Conservation (phyloP, 495 filamentous ascomycete species). For the Parachaetomium inaequale region DNA sequence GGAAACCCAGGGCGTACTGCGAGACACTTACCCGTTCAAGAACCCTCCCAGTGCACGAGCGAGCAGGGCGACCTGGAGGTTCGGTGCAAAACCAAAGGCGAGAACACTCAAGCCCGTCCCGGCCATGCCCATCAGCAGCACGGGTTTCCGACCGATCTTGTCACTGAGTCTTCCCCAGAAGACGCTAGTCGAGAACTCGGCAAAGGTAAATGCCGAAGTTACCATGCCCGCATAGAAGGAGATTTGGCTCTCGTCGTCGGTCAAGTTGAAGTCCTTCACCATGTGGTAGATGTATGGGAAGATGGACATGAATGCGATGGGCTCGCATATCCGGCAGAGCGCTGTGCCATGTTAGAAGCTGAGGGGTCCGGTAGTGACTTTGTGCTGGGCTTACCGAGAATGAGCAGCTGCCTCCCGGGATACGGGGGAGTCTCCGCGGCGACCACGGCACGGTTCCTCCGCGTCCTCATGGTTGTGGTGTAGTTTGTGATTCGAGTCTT, state of each 20-base stretch:
- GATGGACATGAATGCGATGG: constrained; percentile 99
- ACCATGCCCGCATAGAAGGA: constrained; percentile 94
- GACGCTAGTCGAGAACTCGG: constrained; percentile 85
- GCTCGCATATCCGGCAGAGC: constrained; percentile 92
- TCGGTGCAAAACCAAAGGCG: constrained; percentile 87
- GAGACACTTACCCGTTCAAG: constrained; percentile 73
- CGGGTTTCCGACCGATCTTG: constrained; percentile 85
- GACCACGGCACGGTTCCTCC: constrained; percentile 19
- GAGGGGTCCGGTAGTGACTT: neutral
- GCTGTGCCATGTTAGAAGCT: constrained; percentile 55
- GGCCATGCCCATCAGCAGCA: constrained; percentile 78
- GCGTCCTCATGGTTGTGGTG: constrained; percentile 18
- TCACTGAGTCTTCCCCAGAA: constrained; percentile 94
- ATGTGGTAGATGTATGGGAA: constrained; percentile 99
- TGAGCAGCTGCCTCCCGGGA: constrained; percentile 61
- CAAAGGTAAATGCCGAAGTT: constrained; percentile 92
- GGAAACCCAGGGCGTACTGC: neutral
- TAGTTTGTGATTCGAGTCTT: neutral
- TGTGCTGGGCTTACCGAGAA: constrained; percentile 56
- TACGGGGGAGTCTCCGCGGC: constrained; percentile 32
- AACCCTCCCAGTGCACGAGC: constrained; percentile 86
- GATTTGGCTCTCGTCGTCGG: constrained; percentile 72
- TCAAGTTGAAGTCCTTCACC: constrained; percentile 86
- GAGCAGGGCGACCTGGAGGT: constrained; percentile 75
- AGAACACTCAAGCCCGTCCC: constrained; percentile 94